Evolutionary conservation across 2,329 filamentous ascomycete species (phyloP).

Genomic region (Periconia sp.): DNA sequence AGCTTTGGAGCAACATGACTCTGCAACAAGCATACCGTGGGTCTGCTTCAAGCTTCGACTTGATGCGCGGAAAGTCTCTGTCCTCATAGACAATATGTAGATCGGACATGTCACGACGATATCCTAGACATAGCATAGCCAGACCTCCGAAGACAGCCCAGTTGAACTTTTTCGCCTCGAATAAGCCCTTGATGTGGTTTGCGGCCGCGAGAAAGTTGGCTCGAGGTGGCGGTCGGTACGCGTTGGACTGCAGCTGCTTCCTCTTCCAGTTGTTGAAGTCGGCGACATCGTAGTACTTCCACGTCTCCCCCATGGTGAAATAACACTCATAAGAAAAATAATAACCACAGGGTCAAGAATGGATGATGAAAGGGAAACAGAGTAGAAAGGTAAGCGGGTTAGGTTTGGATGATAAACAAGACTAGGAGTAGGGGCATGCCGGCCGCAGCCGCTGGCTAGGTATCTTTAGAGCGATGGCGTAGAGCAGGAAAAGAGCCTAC

Average conservation of each 20-base stretch:
- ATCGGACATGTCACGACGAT: conserved; percentile 36
- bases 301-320: conserved; percentile 25
- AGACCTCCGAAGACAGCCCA: conserved; percentile 39
- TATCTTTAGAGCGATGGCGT: neutral
- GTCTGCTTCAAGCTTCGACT: conserved; percentile 33
- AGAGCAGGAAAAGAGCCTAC: conserved; percentile 1
- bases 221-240: conserved; percentile 23
- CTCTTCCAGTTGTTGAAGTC: conserved; percentile 30
- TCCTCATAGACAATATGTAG: conserved; percentile 43
- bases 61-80: conserved; percentile 35
- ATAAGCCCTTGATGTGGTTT: conserved; percentile 30
- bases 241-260: conserved; percentile 22
- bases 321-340: too few relatives aligned
- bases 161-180: conserved; percentile 40
- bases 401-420: neutral
- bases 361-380: neutral
- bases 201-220: conserved; percentile 38
- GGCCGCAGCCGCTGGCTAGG: neutral
- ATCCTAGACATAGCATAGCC: conserved; percentile 40
- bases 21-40: conserved; percentile 24
- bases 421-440: neutral
- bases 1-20: conserved; percentile 9
- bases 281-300: conserved; percentile 31
- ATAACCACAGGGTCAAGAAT: too few relatives aligned
- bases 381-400: neutral